Base-by-base conservation (phyloP, 2,329 filamentous ascomycete genomes). In the Acrocalymma vagum region DNA sequence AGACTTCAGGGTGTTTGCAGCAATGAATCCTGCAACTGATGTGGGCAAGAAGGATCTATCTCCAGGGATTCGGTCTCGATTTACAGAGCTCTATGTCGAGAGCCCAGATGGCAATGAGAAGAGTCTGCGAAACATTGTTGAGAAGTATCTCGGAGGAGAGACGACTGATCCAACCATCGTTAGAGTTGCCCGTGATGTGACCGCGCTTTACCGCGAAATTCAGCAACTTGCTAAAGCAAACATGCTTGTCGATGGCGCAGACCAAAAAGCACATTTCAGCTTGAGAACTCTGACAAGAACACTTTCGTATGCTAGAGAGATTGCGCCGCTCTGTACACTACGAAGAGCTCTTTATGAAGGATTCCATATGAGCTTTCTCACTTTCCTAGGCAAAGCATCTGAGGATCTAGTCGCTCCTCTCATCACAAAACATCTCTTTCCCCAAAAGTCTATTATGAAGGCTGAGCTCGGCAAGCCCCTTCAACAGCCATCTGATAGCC, bases 11-110 rank as follows among this genome's bases (percentile, higher is more conserved):
- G 88, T 99, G 10, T 99, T 99, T 63, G 95, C 90, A 35, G 94
- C 95, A 18, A 99, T 99, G 94, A 99, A 99, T 62, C 94, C 94
- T 20, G 94, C 94, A 5, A 99, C 94, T 3, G 94, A 99, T 73
- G 85, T 96, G 40, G 94, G 95, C 46, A 99, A 99, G 72, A 86
- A 93, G 40, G 94, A 99, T 68, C 76, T 99, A 11, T 91, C 93
- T 1, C 84, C 89, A 38, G 92, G 93, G 2, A 83, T 97, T 28
- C 81, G 93, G 39, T 95, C 92, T 7, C 83, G 92, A 32, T 99
- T 99, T 63, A 97, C 94, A 0, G 94, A 99, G 69, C 78, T 99
- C 15, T 99, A 95, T 64, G 91, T 99, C 16, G 84, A 90, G 38
- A 94, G 90, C 54, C 93, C 94, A 0, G 94, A 99, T 64, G 84